Conservation (phyloP, 1,284 basidiomycete genomes). For the Lentinula novae-zelandiae region DNA sequence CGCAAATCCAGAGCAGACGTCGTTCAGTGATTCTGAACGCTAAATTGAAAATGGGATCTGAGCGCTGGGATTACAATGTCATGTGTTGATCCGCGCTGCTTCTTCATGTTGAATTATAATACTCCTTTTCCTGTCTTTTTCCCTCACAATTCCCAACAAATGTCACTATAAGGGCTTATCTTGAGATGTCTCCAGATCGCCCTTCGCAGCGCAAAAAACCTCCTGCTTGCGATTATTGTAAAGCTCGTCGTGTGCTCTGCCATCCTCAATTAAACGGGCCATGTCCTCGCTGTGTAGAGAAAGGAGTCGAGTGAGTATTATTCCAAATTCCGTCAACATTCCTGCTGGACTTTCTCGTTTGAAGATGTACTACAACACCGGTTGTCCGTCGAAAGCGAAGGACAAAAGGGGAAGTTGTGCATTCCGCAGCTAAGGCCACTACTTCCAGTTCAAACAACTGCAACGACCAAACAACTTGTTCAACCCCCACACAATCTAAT, state of each 20-base stretch:
- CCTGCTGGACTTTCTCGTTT: too few relatives aligned
- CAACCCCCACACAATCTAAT: not conserved
- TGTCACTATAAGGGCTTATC: not conserved
- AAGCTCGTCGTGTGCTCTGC: slow-evolving; percentile 6
- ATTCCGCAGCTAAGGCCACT: not conserved
- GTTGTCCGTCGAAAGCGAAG: slow-evolving; percentile 8
- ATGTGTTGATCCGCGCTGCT: too few relatives aligned
- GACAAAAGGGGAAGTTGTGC: not conserved
- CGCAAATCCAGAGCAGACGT: too few relatives aligned
- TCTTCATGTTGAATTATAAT: not conserved
- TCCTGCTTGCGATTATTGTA: slow-evolving; percentile 11
- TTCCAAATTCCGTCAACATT: not conserved
- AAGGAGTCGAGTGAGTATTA: slow-evolving; percentile 3
- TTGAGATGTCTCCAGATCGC: not conserved
- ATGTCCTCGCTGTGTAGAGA: slow-evolving; percentile 6
- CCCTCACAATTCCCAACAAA: not conserved
- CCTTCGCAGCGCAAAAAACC: slow-evolving; percentile 1
- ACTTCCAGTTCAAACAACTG: not conserved
- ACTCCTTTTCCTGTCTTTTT: not conserved
- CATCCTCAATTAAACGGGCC: slow-evolving; percentile 1
- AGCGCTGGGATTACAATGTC: too few relatives aligned
- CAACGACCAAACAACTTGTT: not conserved
- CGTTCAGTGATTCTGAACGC: too few relatives aligned
- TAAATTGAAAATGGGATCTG: too few relatives aligned
- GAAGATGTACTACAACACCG: slow-evolving; percentile 8